These are phyloP conservation scores for Lumnitzera littorea DNA, from an alignment of 345 rosid genomes.

Conservation along the genomic window DNA sequence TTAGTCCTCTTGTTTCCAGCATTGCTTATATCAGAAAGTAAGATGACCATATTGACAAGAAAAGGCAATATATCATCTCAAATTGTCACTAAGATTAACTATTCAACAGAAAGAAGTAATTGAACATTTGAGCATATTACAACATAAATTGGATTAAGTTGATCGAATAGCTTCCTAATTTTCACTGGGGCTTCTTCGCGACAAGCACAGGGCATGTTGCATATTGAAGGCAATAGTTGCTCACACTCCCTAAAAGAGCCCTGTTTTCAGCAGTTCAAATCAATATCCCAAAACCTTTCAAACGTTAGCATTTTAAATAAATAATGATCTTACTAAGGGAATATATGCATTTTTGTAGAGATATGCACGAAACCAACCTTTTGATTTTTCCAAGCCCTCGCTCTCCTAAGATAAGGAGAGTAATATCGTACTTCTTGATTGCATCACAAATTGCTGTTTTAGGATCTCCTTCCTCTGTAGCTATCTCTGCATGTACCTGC, in stretches of 20 bases:
- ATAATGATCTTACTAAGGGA: too few species aligned
- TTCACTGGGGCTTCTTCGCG: conserved; percentile 20
- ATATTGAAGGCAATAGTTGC: conserved; percentile 5
- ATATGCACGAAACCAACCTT: conserved; percentile 13
- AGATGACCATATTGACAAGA: too few species aligned
- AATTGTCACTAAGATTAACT: too few species aligned
- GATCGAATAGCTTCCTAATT: too few species aligned
- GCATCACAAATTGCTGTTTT: conserved; percentile 22
- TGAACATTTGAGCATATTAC: too few species aligned
- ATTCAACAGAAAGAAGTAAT: too few species aligned
- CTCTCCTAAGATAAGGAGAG: conserved; percentile 23
- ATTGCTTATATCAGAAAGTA: too few species aligned
- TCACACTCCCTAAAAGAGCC: conserved; percentile 6
- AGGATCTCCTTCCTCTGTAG: conserved; percentile 32
- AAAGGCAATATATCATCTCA: too few species aligned
- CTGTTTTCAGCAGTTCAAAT: not conserved
- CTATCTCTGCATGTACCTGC: conserved; percentile 46
- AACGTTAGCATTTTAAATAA: too few species aligned
- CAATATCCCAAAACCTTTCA: not conserved
- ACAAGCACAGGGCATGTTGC: conserved; percentile 41
- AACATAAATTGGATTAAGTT: too few species aligned
- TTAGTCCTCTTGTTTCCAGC: too few species aligned
- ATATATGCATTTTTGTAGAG: too few species aligned
- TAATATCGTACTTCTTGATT: conserved; percentile 17
- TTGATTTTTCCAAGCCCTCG: conserved; percentile 15